A percentile compares a stretch with the other conserved stretches of the same genome.
phyloP scores from a whole-genome alignment of 257 asterid species.

The Salvia rosmarinus region DNA sequence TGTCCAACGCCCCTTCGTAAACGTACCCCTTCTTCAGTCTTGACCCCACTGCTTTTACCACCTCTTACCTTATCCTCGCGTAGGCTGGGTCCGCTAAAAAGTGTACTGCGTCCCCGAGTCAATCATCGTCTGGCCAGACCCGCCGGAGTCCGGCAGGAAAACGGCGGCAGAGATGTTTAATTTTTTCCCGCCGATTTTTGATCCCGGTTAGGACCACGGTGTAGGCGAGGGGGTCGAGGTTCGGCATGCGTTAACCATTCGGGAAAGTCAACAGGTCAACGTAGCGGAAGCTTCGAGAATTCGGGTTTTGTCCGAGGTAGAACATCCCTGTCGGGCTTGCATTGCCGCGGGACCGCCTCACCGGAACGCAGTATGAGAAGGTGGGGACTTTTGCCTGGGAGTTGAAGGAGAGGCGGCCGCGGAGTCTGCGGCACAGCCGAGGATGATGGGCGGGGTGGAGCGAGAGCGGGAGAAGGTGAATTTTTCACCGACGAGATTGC shows the following conservation, averaged over 20 bases:
- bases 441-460: constrained; percentile 71
- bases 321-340: constrained; percentile 58
- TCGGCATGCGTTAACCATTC: constrained; percentile 60
- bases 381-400: constrained; percentile 69
- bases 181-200: constrained; percentile 48
- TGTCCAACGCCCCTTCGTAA: constrained; percentile 62
- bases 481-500: constrained; percentile 74
- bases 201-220: constrained; percentile 60
- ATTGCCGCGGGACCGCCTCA: constrained; percentile 27
- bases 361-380: constrained; percentile 84
- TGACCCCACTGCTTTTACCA: constrained; percentile 54
- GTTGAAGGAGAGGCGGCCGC: constrained; percentile 68
- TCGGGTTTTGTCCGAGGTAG: constrained; percentile 71
- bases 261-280: constrained; percentile 55
- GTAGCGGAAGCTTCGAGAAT: constrained; percentile 54
- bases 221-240: constrained; percentile 77
- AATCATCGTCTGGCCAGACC: constrained; percentile 86
- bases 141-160: constrained; percentile 69
- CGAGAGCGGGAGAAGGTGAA: constrained; percentile 55
- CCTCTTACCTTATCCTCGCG: constrained; percentile 54
- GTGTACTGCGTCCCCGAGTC: constrained; percentile 94
- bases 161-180: constrained; percentile 51
- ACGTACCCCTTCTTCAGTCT: constrained; percentile 58
- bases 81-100: constrained; percentile 72
- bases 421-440: constrained; percentile 67